Base-by-base conservation (phyloP, 768 basidiomycete species). In the Amanita molliuscula region DNA sequence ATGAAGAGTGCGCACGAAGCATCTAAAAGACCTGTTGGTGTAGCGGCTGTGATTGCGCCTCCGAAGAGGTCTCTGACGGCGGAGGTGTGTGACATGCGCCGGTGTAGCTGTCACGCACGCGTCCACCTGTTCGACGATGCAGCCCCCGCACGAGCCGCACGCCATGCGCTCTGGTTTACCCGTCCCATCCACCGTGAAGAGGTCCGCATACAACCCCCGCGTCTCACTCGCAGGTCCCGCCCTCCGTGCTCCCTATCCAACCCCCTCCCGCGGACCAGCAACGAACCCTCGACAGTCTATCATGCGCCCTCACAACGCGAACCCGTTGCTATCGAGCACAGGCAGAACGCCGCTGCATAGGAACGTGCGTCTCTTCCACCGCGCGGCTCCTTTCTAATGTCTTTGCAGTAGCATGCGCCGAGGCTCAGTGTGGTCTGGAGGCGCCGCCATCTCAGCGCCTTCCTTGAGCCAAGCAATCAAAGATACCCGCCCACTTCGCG, bases 181-280 rank as follows among this genome's bases (percentile, higher is more conserved):
- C 0, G 62, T 88, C 47, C 87, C 85, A 4, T 77, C 88, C 0
- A 83, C 86, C 0, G 64, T 77, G 53, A 90, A 89, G 72, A 90
- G 87, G 62, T 73, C 76, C 8, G 61, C 73, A 45, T 67, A 67
- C n/a, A 75, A 73, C 52, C 69, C 78, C 26, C 68, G 76, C 48
- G 77, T 84, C 76, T 89, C 86, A 35, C 67, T 88, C 29, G 82
- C 82, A n/a, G 84, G 87, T 6, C 81, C 85, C 29, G 79, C 83
- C n/a, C 62, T 77, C 23, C 79, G 85, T 43, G 71, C 74, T 2
- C 79, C 75, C 26, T 75, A 76, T 55, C 64, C 66, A 41, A 63
- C 59, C 37, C 66, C 67, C 33, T 66, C 54, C 13, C 34, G 44
- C 45, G 60, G 60, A 49, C 54, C 72, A 47, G 56, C 67, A 20